These are phyloP conservation scores for Lizonia empirigonia DNA, from an alignment of 2,329 filamentous ascomycete genomes.

Conservation along the genomic window DNA sequence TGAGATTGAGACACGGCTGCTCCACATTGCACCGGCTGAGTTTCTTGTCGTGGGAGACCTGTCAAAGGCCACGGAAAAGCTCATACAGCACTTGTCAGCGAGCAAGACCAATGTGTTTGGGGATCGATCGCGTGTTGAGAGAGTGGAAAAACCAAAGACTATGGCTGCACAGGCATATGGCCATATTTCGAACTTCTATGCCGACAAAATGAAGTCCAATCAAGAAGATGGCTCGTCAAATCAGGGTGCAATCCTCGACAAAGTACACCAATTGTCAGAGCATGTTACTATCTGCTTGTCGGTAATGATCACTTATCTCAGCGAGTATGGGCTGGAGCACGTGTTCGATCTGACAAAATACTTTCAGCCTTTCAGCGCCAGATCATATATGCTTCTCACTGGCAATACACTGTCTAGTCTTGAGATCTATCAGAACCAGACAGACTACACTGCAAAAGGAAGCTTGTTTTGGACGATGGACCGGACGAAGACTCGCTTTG, in stretches of 20 bases:
- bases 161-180: constrained; percentile 84
- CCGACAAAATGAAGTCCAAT: constrained; percentile 72
- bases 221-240: constrained; percentile 39
- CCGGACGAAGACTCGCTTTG: constrained; percentile 88
- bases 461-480: constrained; percentile 96
- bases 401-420: constrained; percentile 93
- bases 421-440: constrained; percentile 94
- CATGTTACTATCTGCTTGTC: constrained; percentile 90
- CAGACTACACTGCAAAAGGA: constrained; percentile 81
- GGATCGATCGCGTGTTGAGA: constrained; percentile 85
- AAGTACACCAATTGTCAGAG: constrained; percentile 83
- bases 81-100: constrained; percentile 86
- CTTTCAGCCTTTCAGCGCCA: constrained; percentile 92
- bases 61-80: constrained; percentile 88
- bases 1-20: constrained; percentile 91
- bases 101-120: constrained; percentile 90
- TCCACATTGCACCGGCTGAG: constrained; percentile 95
- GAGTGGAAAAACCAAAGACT: constrained; percentile 75
- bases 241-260: constrained; percentile 72
- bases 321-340: constrained; percentile 90
- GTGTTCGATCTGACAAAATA: constrained; percentile 97
- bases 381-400: constrained; percentile 94
- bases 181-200: constrained; percentile 92
- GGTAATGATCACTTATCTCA: constrained; percentile 92
- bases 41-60: constrained; percentile 91